Evolutionary conservation across 2,329 filamentous ascomycete genomes (phyloP), one percentile per base, ranked within the genome.

Genomic region (Fusarium sarcochroum): DNA sequence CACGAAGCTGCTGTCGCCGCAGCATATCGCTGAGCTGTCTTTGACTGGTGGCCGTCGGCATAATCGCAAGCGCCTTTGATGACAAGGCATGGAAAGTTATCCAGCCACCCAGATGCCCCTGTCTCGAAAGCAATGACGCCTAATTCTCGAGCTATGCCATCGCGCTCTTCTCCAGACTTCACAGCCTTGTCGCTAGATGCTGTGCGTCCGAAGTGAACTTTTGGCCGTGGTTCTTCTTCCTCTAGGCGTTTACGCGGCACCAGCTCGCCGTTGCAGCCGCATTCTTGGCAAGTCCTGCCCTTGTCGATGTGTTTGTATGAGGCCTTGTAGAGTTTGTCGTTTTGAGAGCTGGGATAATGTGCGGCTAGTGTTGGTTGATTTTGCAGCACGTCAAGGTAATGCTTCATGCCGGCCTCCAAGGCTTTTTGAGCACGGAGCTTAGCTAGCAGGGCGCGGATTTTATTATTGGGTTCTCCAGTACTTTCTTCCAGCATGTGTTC

Each of bases 131-230:
- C 17, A 14, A 78, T 70, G 1, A 74, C 40, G 1, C 55, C 25
- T 0, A 71, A 47, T n/a, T 49, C 7, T 8, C 44, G 21, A 3
- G 77, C 72, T 18, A 80, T 64, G 1, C 50, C 13, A 42, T 83
- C 80, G 7, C 81, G 75, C 7, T 76, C 63, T 7, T 70, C 41
- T 2, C 75, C 77, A 11, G 75, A 76, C 46, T 79, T 81, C 62
- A 83, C 78, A 1, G 83, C 77, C 7, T 66, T 71, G 32, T 82
- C 75, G 4, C 74, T 79, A 0, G 80, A 81, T 1, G 72, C 80
- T 4, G 82, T 73, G 0, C 61, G 20, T 11, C 21, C 49, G 2
- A 20, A 38, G 14, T 45, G 30, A 0, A 58, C 34, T 5, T 0
- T 34, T 0, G 40, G 55, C 1, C 38, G 7, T n/a, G 37, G 55